Conservation (phyloP, 306 rosid species). For the Trifolium dubium region DNA sequence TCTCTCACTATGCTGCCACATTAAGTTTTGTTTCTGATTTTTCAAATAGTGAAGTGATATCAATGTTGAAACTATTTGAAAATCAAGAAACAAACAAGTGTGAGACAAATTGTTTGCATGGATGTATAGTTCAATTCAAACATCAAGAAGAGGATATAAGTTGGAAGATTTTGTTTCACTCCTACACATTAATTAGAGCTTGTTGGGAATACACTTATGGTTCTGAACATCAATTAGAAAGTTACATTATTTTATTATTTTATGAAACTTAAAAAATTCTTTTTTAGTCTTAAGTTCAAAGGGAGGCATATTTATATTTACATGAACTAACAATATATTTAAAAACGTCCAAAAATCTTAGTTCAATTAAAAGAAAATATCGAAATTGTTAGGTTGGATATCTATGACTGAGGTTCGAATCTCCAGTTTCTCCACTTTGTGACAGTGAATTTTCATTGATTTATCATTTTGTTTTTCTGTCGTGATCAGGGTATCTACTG, state of each 20-base stretch:
- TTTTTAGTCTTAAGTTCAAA: background rate
- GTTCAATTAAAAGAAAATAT: too few species aligned
- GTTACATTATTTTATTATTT: slow-evolving; percentile 20
- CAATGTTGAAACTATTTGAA: slow-evolving; percentile 11
- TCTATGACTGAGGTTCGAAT: too few species aligned
- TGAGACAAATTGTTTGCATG: slow-evolving; percentile 27
- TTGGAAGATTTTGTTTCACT: slow-evolving; percentile 41
- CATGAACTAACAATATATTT: background rate
- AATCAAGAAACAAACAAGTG: slow-evolving; percentile 29
- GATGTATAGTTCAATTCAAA: slow-evolving; percentile 31
- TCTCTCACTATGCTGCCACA: slow-evolving; percentile 27
- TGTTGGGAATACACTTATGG: slow-evolving; percentile 19
- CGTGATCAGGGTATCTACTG: too few species aligned
- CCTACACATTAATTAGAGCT: slow-evolving; percentile 13
- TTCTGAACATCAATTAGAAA: slow-evolving; percentile 29
- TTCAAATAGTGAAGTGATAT: slow-evolving; percentile 26
- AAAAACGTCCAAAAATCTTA: too few species aligned
- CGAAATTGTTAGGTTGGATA: too few species aligned
- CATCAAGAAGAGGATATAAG: slow-evolving; percentile 27
- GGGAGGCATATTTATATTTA: background rate
- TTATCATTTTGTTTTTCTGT: too few species aligned
- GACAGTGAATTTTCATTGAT: too few species aligned
- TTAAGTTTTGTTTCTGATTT: slow-evolving; percentile 17
- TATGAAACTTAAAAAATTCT: slow-evolving; percentile 27
- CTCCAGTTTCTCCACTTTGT: too few species aligned